Evolutionary conservation across 192 early-diverging fungal genomes (phyloP).

Genomic region (Linnemannia exigua): DNA sequence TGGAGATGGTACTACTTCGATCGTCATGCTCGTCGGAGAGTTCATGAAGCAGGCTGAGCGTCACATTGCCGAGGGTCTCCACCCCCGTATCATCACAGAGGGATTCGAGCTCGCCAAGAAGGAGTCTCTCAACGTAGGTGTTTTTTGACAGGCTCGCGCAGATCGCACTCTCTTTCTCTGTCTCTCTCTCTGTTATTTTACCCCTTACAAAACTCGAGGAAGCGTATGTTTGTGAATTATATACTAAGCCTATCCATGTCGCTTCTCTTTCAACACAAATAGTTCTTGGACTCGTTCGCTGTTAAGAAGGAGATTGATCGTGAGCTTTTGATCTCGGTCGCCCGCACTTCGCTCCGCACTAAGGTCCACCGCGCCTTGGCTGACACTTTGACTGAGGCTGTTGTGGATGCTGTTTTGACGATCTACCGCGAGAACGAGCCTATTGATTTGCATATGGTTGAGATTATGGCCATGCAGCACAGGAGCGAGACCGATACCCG

Average conservation of each 20-base stretch:
- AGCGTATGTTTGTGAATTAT: background rate
- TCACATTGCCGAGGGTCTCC: constrained; percentile 96
- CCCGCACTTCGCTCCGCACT: constrained; percentile 95
- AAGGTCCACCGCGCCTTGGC: constrained; percentile 94
- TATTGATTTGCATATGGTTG: constrained; percentile 99
- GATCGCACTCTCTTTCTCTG: background rate
- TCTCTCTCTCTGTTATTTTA: background rate
- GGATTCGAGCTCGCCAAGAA: constrained; percentile 98
- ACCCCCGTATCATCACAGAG: constrained; percentile 95
- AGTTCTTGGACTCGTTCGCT: constrained; percentile 95
- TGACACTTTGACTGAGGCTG: constrained; percentile 94
- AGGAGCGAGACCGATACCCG: constrained; percentile 97
- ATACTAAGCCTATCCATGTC: background rate
- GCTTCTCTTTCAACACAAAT: background rate
- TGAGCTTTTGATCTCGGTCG: constrained; percentile 89
- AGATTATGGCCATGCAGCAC: constrained; percentile 99
- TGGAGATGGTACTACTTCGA: constrained; percentile 98
- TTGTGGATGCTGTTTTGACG: constrained; percentile 95
- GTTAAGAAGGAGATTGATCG: constrained; percentile 85
- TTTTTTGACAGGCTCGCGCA: background rate
- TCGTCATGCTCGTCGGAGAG: constrained; percentile 97
- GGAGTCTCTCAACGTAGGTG: constrained; percentile 84
- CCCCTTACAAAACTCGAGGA: background rate
- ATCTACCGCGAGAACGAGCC: constrained; percentile 86
- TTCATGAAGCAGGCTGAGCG: constrained; percentile 96